Base-by-base conservation (phyloP, 352 stramenopile genomes). In the Pythium myriotylum region DNA sequence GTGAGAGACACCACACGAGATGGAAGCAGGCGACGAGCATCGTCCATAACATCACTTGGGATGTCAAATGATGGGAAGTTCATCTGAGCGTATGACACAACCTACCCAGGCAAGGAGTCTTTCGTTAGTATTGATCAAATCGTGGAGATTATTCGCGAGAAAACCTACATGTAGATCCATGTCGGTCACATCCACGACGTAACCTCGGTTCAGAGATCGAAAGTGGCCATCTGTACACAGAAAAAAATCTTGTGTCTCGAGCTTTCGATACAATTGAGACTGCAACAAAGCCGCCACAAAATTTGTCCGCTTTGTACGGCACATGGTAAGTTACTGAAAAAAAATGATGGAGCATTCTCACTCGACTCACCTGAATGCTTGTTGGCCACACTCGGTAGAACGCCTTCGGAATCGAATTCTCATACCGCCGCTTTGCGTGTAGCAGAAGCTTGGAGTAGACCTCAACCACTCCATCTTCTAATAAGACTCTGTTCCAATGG, bases 11-110 rank as follows among this genome's bases (percentile, higher is more conserved):
- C 68, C 26, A 89, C 68, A 8, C 74, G 68, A 4, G 77, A 82
- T 4, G 80, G 68, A 12, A 92, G 27, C 37, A 88, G 50, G 7
- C 70, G 68, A 23, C 59, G 74, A 13, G 74, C 86, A 62, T 88
- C 81, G 14, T 72, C 53, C 23, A 91, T 22, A 32, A 93, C 72
- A 22, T 17, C 41, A 16, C 27, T 49, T 2, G 81, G 81, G 4
- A 91, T 65, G 41, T 77, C 68, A 59, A 93, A 89, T 0, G 79
- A 79, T 23, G 84, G 80, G 39, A 93, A 93, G 51, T 91, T 76
- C n/a, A 91, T 55, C 19, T 88, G 74, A 16, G 72, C 76, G 70
- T 89, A 93, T 13, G 81, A 86, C 53, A 83, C 76, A 37, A 91
- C 84, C 82, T 91, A 54, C 20, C 7, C 10, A 54, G 41, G 32